phyloP scores from a whole-genome alignment of 176 grass and related monocot species.

The Triticum turgidum region DNA sequence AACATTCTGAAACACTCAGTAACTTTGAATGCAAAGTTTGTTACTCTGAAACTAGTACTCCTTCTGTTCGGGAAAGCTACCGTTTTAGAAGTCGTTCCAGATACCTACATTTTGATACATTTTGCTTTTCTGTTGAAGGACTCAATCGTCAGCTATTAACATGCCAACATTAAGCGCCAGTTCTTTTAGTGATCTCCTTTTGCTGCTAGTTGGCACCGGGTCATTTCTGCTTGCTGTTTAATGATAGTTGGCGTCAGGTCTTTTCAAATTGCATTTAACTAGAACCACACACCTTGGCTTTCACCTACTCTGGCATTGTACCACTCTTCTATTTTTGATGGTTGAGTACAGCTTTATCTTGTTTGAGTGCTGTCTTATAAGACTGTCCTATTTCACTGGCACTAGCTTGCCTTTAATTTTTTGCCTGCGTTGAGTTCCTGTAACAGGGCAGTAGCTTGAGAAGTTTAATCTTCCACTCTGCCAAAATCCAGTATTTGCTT shows the following conservation, averaged over 20 bases:
- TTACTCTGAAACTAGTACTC: background rate
- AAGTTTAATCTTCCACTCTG: background rate
- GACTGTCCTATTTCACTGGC: background rate
- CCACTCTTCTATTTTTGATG: background rate
- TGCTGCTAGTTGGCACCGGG: background rate
- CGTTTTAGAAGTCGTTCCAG: background rate
- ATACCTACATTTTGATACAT: background rate
- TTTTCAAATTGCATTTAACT: background rate
- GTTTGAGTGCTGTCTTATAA: background rate
- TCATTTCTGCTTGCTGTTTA: background rate
- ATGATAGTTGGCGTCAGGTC: background rate
- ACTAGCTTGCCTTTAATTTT: background rate
- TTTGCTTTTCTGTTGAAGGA: background rate
- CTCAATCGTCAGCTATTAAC: background rate
- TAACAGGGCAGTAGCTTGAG: background rate
- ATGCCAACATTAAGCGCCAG: background rate
- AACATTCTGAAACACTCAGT: background rate
- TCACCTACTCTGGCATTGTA: background rate
- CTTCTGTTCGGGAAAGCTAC: background rate
- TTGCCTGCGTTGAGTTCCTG: background rate
- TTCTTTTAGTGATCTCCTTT: background rate
- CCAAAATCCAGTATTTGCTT: background rate
- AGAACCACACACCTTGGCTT: background rate
- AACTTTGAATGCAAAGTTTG: background rate
- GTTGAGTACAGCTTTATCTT: background rate